These are phyloP conservation scores for Monilinia fructigena DNA, from an alignment of 2,329 filamentous ascomycete species.

Conservation along the genomic window DNA sequence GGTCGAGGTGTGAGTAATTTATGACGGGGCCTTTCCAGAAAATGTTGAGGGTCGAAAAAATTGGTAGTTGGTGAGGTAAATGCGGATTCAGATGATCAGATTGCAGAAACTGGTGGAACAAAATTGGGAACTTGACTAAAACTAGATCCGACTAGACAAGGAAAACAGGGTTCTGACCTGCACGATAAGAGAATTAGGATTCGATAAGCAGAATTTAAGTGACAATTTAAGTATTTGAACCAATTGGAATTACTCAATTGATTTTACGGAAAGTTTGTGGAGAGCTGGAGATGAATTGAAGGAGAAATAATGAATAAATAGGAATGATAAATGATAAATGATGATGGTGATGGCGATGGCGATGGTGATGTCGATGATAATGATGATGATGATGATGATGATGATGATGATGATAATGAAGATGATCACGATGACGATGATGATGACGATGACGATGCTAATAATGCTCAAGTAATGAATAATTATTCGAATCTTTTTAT, in stretches of 20 bases:
- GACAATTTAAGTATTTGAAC: not conserved
- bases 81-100: not conserved
- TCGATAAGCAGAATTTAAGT: slow-evolving; percentile 1
- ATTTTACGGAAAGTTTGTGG: not conserved
- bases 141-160: not conserved
- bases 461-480: too few relatives aligned
- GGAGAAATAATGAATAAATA: too few relatives aligned
- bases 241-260: slow-evolving; percentile 18
- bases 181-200: slow-evolving; percentile 4
- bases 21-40: not conserved
- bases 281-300: not conserved
- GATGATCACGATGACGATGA: too few relatives aligned
- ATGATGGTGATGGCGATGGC: not conserved
- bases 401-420: too few relatives aligned
- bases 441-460: too few relatives aligned
- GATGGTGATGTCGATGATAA: too few relatives aligned
- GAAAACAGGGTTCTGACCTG: not conserved
- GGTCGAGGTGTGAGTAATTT: not conserved
- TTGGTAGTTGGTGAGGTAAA: not conserved
- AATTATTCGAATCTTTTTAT: too few relatives aligned
- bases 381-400: too few relatives aligned
- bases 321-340: too few relatives aligned
- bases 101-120: not conserved
- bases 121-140: not conserved
- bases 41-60: slow-evolving; percentile 15